Evolutionary conservation across 106 monocot species (phyloP).

Genomic region (Acorus calamus): DNA sequence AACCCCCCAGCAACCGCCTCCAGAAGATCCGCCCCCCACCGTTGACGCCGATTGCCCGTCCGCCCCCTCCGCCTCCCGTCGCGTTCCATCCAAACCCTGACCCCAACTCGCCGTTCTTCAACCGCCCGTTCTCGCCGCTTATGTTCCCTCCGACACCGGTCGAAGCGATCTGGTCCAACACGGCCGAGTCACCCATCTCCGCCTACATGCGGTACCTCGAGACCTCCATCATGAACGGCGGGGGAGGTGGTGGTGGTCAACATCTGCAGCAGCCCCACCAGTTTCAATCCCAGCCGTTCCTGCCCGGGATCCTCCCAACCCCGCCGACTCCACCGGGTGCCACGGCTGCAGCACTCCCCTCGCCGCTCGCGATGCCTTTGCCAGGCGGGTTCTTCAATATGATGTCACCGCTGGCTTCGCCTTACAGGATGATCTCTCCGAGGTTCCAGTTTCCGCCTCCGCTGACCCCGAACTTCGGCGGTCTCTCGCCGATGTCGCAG

Average conservation of each 20-base stretch:
- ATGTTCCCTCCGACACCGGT: conserved; percentile 23
- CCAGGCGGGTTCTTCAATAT: conserved; percentile 10
- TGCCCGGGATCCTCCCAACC: neutral
- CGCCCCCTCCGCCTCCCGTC: conserved; percentile 1
- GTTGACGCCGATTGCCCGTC: conserved; percentile 4
- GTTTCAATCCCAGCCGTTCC: neutral
- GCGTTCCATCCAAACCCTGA: too few relatives aligned
- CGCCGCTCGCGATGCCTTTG: conserved; percentile 7
- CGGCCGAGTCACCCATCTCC: conserved; percentile 31
- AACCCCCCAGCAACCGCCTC: conserved; percentile 18
- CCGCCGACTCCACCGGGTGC: neutral
- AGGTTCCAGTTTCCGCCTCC: conserved; percentile 57
- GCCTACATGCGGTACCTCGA: conserved; percentile 39
- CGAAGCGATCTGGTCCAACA: conserved; percentile 15
- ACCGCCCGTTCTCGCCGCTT: conserved; percentile 1
- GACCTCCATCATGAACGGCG: conserved; percentile 38
- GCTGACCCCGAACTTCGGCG: neutral
- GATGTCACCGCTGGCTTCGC: conserved; percentile 13
- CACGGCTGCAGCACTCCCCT: neutral
- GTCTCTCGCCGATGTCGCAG: neutral
- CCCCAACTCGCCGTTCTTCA: too few relatives aligned
- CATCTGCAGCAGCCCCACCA: neutral
- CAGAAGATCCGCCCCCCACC: conserved; percentile 29
- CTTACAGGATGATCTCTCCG: conserved; percentile 61
- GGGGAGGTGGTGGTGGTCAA: neutral